Conservation (phyloP, 495 filamentous ascomycete species). For the Tetracladium marchalianum region DNA sequence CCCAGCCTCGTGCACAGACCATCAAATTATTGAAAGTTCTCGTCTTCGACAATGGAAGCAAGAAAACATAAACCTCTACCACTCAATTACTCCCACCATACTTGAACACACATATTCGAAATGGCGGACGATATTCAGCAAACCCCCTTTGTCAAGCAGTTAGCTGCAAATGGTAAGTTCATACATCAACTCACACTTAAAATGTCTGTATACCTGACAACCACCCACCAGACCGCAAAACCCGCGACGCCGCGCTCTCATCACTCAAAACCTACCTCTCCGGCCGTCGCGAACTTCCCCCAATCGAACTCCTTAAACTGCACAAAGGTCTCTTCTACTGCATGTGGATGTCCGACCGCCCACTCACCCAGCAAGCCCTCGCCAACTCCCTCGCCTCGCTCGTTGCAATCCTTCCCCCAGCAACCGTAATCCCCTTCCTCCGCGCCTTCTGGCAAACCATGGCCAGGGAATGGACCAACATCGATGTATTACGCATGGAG, state of each 20-base stretch:
- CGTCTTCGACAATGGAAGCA: not conserved
- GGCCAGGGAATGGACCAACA: constrained; percentile 65
- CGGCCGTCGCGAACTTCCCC: constrained; percentile 52
- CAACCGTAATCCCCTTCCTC: constrained; percentile 55
- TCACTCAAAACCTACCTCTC: constrained; percentile 72
- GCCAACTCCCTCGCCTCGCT: constrained; percentile 67
- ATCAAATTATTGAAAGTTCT: constrained; percentile 3
- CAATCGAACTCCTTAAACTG: constrained; percentile 77
- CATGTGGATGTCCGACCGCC: constrained; percentile 90
- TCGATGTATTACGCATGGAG: constrained; percentile 83
- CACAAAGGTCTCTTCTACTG: constrained; percentile 98
- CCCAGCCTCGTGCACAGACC: constrained; percentile 9
- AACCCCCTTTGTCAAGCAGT: constrained; percentile 63
- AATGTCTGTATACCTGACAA: not conserved
- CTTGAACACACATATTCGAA: not conserved
- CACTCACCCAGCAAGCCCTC: constrained; percentile 77
- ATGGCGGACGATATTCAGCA: constrained; percentile 33
- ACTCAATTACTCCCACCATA: constrained; percentile 1
- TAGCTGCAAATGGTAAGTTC: constrained; percentile 62
- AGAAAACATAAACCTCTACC: constrained; percentile 1
- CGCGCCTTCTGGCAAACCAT: constrained; percentile 87
- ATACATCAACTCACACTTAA: not conserved
- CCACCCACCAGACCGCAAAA: constrained; percentile 56
- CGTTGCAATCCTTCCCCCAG: constrained; percentile 49
- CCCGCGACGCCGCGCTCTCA: constrained; percentile 68